Evolutionary conservation across 495 filamentous ascomycete species (phyloP).

Genomic region (Rusavskia elegans): DNA sequence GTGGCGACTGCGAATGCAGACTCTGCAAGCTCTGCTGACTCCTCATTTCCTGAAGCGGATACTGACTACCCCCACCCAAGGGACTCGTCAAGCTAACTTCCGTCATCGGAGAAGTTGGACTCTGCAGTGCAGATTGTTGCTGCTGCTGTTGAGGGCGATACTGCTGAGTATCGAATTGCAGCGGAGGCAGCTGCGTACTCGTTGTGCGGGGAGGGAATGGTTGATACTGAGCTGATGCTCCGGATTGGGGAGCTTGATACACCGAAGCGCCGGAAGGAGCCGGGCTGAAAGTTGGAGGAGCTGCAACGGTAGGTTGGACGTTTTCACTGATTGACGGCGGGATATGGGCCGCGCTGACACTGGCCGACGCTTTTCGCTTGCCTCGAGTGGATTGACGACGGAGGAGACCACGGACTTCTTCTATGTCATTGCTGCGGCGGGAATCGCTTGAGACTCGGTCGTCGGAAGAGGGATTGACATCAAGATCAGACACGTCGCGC

Average conservation of each 20-base stretch:
- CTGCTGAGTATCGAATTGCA: background rate
- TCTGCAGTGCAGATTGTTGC: background rate
- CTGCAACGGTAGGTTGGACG: background rate
- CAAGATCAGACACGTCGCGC: constrained; percentile 13
- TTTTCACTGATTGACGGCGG: background rate
- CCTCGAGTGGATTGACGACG: constrained; percentile 23
- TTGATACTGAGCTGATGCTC: background rate
- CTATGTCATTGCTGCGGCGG: constrained; percentile 17
- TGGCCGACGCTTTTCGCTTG: constrained; percentile 15
- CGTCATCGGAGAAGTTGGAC: constrained; percentile 1
- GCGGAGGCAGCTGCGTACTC: background rate
- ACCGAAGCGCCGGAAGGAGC: background rate
- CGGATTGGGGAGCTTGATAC: background rate
- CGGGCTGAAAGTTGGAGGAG: background rate
- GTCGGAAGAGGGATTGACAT: constrained; percentile 5
- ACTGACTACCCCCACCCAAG: constrained; percentile 7
- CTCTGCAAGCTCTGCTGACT: constrained; percentile 4
- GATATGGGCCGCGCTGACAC: background rate
- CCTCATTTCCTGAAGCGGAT: constrained; percentile 9
- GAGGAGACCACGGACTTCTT: constrained; percentile 21
- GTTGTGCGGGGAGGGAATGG: background rate
- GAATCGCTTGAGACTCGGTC: constrained; percentile 2
- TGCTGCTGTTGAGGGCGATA: background rate
- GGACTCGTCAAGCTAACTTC: background rate
- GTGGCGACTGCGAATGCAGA: background rate